Base-by-base conservation (phyloP, 2,329 filamentous ascomycete genomes). In the Penicillium sp. region DNA sequence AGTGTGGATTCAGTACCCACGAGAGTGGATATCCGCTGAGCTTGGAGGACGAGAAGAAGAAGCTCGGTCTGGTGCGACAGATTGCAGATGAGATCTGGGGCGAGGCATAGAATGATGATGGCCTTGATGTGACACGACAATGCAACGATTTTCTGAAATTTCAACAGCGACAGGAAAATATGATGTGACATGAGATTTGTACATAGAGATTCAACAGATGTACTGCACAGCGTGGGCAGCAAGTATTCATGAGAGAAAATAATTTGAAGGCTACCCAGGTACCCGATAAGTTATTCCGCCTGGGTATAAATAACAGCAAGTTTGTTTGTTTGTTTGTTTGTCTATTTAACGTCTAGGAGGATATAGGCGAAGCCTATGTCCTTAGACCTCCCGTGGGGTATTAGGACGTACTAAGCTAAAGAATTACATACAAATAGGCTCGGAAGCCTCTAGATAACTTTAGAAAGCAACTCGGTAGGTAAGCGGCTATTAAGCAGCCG, bases 1-100 rank as follows among this genome's bases (percentile, higher is more conserved):
- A 88, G 69, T 87, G 84, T 64, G 84, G 83, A 13, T 86, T 86
- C 66, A 86, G 84, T 29, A 87, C 82, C 34, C 86, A 89, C 64
- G 81, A 85, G 58, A 81, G 77, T 55, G 86, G 86, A 0, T 88
- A 90, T 61, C 77, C 80, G 10, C 71, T 90, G 42, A 78, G 75
- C 16, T 71, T 80, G 47, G 79, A 86, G 37, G 85, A 86, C 51
- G 83, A 89, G 81, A 80, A 79, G 70, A 80, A 77, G 65, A 90
- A 89, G 72, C 68, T 90, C 61, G 72, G 77, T 51, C 70, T 89
- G 35, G 84, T 89, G 16, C 78, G 86, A 51, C 74, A 81, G 57
- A 80, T 89, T 58, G 85, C 86, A 1, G 79, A 89, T 62, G 80
- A 84, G 60, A 77, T 89, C 44, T 90, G 86, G 86, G 55, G 51